phyloP scores from a whole-genome alignment of 139 green algal species.

The Coccomyxa sp. region DNA sequence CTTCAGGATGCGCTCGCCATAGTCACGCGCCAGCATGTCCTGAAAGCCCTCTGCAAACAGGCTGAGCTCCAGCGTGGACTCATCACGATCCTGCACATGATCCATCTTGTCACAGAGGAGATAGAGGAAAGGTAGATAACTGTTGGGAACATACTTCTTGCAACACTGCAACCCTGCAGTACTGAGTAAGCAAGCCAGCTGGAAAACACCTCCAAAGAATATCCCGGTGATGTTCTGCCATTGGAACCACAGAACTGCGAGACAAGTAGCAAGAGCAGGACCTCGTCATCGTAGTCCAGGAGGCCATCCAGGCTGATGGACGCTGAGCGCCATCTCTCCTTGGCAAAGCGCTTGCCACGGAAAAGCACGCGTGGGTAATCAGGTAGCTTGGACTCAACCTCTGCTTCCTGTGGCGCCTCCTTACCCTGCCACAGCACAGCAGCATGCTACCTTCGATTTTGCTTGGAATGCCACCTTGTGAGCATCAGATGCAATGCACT shows the following conservation, averaged over 20 bases:
- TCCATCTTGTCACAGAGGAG: too few relatives aligned
- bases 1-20: constrained; percentile 31
- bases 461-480: too few relatives aligned
- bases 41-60: constrained; percentile 69
- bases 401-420: background rate
- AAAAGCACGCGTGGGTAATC: background rate
- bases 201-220: too few relatives aligned
- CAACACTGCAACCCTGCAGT: background rate
- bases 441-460: background rate
- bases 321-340: constrained; percentile 18
- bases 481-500: background rate
- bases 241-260: too few relatives aligned
- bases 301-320: constrained; percentile 63
- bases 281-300: constrained; percentile 72
- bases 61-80: constrained; percentile 67
- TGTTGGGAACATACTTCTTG: background rate
- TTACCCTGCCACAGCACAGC: background rate
- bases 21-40: constrained; percentile 57
- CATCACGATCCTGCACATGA: constrained; percentile 34
- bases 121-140: too few relatives aligned
- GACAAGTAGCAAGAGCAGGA: too few relatives aligned
- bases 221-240: too few relatives aligned
- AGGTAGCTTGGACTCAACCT: constrained; percentile 2
- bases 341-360: constrained; percentile 1
- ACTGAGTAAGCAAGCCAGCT: too few relatives aligned